Evolutionary conservation across 495 filamentous ascomycete species (phyloP).

Genomic region (Cercophora samala): DNA sequence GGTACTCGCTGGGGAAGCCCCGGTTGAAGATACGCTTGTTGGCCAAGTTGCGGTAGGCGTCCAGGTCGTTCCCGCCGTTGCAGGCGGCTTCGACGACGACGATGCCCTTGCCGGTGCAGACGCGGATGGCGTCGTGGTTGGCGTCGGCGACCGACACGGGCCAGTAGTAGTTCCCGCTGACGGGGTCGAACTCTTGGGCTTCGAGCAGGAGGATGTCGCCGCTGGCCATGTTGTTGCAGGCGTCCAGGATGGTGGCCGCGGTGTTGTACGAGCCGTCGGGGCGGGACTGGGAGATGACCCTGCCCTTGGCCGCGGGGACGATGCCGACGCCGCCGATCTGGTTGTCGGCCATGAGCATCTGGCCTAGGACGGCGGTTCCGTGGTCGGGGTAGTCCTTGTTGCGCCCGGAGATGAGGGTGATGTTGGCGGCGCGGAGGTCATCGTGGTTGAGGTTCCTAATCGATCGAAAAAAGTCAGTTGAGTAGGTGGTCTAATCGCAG

Average conservation of each 20-base stretch:
- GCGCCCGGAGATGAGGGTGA: conserved; percentile 15
- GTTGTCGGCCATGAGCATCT: conserved; percentile 28
- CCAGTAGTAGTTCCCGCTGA: conserved; percentile 10
- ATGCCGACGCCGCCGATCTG: conserved; percentile 24
- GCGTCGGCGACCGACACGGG: conserved; percentile 24
- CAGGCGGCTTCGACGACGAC: conserved; percentile 23
- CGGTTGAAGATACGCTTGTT: conserved; percentile 21
- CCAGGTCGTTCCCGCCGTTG: conserved; percentile 23
- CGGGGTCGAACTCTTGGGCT: conserved; percentile 20
- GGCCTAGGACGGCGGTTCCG: conserved; percentile 24
- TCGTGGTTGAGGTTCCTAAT: conserved; percentile 14
- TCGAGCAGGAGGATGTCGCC: conserved; percentile 27
- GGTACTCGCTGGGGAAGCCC: conserved; percentile 12
- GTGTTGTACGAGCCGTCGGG: conserved; percentile 12
- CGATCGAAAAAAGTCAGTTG: background rate
- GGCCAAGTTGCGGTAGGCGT: conserved; percentile 11
- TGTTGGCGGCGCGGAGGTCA: conserved; percentile 12
- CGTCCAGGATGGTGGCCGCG: conserved; percentile 24
- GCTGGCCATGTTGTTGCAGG: conserved; percentile 9
- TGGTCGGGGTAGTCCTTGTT: conserved; percentile 14
- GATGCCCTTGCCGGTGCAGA: conserved; percentile 21
- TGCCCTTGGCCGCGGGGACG: conserved; percentile 16
- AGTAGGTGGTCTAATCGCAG: background rate
- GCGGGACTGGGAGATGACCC: conserved; percentile 16
- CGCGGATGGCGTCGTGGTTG: conserved; percentile 20